A percentile compares a stretch with the other conserved stretches of the same genome.
Evolutionary conservation across 768 basidiomycete species (phyloP).

Genomic region (Mycena maculata): DNA sequence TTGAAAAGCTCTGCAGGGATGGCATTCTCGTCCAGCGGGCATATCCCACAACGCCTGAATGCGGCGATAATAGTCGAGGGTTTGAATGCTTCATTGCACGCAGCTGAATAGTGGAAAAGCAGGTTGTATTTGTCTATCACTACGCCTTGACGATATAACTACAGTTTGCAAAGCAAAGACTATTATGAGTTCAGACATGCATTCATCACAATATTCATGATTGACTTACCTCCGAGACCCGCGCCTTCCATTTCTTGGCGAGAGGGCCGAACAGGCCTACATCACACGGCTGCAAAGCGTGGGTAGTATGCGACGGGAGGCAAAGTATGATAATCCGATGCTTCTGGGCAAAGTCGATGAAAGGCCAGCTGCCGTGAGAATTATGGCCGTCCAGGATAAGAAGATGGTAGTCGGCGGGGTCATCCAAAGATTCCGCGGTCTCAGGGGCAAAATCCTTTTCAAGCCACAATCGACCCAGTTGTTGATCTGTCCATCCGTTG

Average conservation of each 20-base stretch:
- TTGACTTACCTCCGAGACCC: not conserved
- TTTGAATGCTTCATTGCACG: no score
- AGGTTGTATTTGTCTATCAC: slow-evolving; percentile 6
- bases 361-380: slow-evolving; percentile 7
- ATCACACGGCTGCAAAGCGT: slow-evolving; percentile 3
- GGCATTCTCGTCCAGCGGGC: not conserved
- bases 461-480: not conserved
- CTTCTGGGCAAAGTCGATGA: slow-evolving; percentile 8
- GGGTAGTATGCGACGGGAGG: no score
- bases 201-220: not conserved
- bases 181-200: slow-evolving; percentile 1
- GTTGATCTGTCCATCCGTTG: not conserved
- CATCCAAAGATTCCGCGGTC: no score
- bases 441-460: no score
- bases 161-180: slow-evolving; percentile 9
- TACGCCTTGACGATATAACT: not conserved
- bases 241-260: not conserved
- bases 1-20: not conserved
- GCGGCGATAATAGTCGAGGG: no score
- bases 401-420: slow-evolving; percentile 8
- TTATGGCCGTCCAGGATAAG: slow-evolving; percentile 3
- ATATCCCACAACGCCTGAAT: no score
- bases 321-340: slow-evolving; percentile 6
- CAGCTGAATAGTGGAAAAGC: no score
- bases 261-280: not conserved